Percentiles rank a stretch among this genome's conserved stretches.
phyloP scores from a whole-genome alignment of 1,284 basidiomycete species.

The Boletus semigastroideus region DNA sequence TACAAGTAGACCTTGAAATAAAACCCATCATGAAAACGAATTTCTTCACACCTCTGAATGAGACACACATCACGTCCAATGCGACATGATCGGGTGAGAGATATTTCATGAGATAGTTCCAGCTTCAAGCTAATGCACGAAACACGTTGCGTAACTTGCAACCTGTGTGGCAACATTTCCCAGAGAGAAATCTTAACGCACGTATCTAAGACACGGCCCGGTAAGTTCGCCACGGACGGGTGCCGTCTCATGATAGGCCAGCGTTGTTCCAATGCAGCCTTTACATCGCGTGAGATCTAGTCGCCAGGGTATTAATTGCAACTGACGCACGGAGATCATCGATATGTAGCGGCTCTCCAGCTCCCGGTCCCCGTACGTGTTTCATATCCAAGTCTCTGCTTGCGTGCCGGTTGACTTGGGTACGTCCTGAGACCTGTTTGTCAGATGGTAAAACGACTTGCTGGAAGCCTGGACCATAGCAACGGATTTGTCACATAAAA shows the following conservation, averaged over 20 bases:
- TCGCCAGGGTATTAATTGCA: constrained; percentile 32
- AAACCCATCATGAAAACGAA: constrained; percentile 8
- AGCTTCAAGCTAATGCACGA: constrained; percentile 51
- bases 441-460: not conserved
- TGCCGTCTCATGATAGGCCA: constrained; percentile 29
- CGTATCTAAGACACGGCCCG: constrained; percentile 43
- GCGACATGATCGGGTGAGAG: constrained; percentile 16
- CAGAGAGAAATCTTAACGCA: constrained; percentile 40
- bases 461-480: not conserved
- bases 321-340: constrained; percentile 59
- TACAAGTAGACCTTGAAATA: constrained; percentile 46
- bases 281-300: constrained; percentile 20
- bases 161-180: constrained; percentile 46
- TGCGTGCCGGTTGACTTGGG: no score
- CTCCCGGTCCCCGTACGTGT: constrained; percentile 40
- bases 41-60: constrained; percentile 16
- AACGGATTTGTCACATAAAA: not conserved
- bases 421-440: no score
- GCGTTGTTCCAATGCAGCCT: constrained; percentile 11
- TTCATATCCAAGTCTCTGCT: constrained; percentile 1
- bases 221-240: constrained; percentile 30
- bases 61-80: constrained; percentile 14
- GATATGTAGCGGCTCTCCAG: constrained; percentile 69
- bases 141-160: constrained; percentile 45
- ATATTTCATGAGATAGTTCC: constrained; percentile 33